Base-by-base conservation (phyloP, 768 basidiomycete genomes). In the Lentinula raphanica region DNA sequence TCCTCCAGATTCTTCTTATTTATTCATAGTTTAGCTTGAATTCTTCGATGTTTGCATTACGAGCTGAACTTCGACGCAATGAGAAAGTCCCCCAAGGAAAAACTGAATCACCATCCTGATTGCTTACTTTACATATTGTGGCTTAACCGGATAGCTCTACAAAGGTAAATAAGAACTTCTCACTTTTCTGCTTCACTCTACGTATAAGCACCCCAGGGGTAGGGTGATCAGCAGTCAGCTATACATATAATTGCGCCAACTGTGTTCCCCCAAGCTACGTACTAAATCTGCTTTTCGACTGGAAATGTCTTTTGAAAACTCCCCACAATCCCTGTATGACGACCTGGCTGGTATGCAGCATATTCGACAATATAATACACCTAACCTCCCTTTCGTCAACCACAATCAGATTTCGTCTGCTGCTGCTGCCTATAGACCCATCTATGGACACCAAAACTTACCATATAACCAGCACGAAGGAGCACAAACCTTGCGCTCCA, bases 111-210 rank as follows among this genome's bases (percentile, higher is more conserved):
- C 4, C 28, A 40, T 28, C 40, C n/a, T 55, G 35, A 39, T 53
- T 17, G 54, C 54, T 55, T 27, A 13, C 19, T 55, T 55, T 55
- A 55, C 54, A 55, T 55, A 55, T 42, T 44, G 40, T 40, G 28
- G 36, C 25, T 54, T 35, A 50, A 50, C 35, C 53, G 25, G 53
- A 54, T 54, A 17, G 32, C 28, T 42, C 40, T 25, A 44, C 38
- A 42, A 39, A 53, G 31, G 39, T 54, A 55, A 55, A 29, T 36
- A 45, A 21, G 17, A 29, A 29, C n/a, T 49, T 17, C 27, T 35
- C 48, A 29, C 51, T 17, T 11, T 29, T 44, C 27, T 44, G 7
- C 21, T 31, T 31, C 42, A 1, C 17, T 2, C 54, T 55, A 28
- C 8, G 36, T 45, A 13, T 36, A 9, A n/a, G 12, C 28, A 25